Evolutionary conservation across 805 yeast species (phyloP), one percentile per base, ranked within the genome.

Genomic region (Yarrowia hollandica): DNA sequence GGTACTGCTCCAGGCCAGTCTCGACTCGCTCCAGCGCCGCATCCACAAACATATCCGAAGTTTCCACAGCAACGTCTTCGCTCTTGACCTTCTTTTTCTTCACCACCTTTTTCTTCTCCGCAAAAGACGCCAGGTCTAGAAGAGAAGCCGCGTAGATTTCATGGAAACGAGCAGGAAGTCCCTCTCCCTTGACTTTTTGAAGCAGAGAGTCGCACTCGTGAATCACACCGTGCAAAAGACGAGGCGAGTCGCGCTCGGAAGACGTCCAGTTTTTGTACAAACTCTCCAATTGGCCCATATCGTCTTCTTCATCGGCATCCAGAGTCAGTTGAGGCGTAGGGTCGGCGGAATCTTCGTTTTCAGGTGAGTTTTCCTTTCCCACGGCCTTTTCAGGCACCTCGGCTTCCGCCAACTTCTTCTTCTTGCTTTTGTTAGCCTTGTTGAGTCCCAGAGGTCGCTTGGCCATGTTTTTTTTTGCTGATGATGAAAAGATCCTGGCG

Each of bases 131-230:
- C 26, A 73, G 65, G 16, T 66, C 64, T 16, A 73, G 64, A 25
- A 75, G 67, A 0, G 96, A 85, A 42, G 82, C 72, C 0, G 90
- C 91, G 71, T 90, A 92, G 26, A 87, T 81, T 5, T 85, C 75
- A 67, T 88, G 86, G 69, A 90, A 88, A 63, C 67, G 66, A 7
- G 75, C 73, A 5, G 72, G 68, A 11, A 72, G 62, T 9, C 44
- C 66, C 62, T 34, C 67, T 16, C 63, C 61, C 21, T 62, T 68
- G 42, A 70, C 66, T 31, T 67, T 64, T 22, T 74, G 63, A 63
- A 90, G 75, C 30, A 90, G 69, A 52, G 95, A 74, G 67, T 92
- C 97, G 74, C 96, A 87, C 69, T 92, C 97, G 66, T 91, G 96
- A n/a, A 92, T 80, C 4, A 91, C 79, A 21, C 97, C 97, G 66